Base-by-base conservation (phyloP, 2,329 filamentous ascomycete species). In the Neonectria hederae region DNA sequence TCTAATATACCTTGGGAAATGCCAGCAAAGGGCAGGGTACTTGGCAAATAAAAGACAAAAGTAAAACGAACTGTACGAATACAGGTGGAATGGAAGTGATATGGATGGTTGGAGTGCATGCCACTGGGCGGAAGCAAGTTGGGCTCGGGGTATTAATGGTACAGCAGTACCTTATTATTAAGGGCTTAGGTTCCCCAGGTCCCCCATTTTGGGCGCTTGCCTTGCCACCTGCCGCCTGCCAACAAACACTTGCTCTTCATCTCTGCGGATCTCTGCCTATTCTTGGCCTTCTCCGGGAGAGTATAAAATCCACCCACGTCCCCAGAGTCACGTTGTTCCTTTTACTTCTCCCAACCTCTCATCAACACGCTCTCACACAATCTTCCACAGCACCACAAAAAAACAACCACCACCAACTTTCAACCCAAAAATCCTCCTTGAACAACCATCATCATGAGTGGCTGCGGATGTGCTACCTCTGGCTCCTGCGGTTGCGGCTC, bases 401-500 rank as follows among this genome's bases (percentile, higher is more conserved):
- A 30, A 26, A 43, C 30, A 54, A 10, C 8, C 2, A 28, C 28
- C 30, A 51, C 40, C 57, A 59, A n/a, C 19, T 54, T 59, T 40
- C 46, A 46, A 63, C 51, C 26, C 52, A 51, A 45, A 61, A 49
- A 49, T 32, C 30, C 65, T 7, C 46, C 43, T 35, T 26, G n/a
- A 57, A 67, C 65, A 53, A 57, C 49, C 13, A 65, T 75, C 74
- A 81, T 65, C 70, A 83, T 83, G 81, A 74, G 75, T 74, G 79
- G 76, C 72, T 83, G 79, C 69, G 80, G 80, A 72, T 82, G 81
- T 67, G 70, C 78, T 69, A 70, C 76, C 55, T 77, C 79, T 65
- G 81, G 80, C 69, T 72, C 77, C 57, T 83, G 81, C 74, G 72
- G 74, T 73, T 83, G 81, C 74, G 81, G 81, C 71, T 72, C 75